These are phyloP conservation scores for Cystofilobasidium bisporidii DNA, from an alignment of 768 basidiomycete genomes.

Conservation along the genomic window DNA sequence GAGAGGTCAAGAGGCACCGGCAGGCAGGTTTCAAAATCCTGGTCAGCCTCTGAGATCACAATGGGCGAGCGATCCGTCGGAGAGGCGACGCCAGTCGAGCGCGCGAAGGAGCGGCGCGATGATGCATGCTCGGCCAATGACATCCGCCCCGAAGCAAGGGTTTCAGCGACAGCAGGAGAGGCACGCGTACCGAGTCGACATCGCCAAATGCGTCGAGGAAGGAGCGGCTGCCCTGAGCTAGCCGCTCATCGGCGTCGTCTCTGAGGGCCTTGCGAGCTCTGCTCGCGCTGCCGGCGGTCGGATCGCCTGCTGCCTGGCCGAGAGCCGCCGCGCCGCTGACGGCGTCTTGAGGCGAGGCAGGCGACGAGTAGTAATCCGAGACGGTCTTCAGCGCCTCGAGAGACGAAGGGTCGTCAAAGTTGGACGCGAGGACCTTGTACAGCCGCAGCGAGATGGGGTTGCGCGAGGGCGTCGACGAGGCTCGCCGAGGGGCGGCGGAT, in stretches of 20 bases:
- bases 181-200: slow-evolving; percentile 69
- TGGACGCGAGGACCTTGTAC: slow-evolving; percentile 77
- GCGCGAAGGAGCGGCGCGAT: neutral
- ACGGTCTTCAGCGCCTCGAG: slow-evolving; percentile 72
- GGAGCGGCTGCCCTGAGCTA: slow-evolving; percentile 68
- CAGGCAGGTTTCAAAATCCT: too few relatives aligned
- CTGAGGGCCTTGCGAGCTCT: slow-evolving; percentile 67
- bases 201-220: slow-evolving; percentile 78
- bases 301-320: slow-evolving; percentile 34
- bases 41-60: too few relatives aligned
- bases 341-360: neutral
- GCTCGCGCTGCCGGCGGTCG: slow-evolving; percentile 30
- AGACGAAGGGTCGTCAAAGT: slow-evolving; percentile 38
- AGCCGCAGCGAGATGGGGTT: slow-evolving; percentile 69
- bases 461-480: slow-evolving; percentile 15
- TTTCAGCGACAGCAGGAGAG: too few relatives aligned
- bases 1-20: neutral
- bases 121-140: neutral
- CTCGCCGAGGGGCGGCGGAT: neutral
- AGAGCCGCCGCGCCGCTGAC: slow-evolving; percentile 33
- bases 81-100: too few relatives aligned
- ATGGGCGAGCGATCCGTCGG: too few relatives aligned
- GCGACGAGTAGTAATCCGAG: slow-evolving; percentile 58
- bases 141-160: neutral
- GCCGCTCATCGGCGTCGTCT: slow-evolving; percentile 71